Base-by-base conservation (phyloP, 345 rosid genomes). In the Carallia pectinifolia region DNA sequence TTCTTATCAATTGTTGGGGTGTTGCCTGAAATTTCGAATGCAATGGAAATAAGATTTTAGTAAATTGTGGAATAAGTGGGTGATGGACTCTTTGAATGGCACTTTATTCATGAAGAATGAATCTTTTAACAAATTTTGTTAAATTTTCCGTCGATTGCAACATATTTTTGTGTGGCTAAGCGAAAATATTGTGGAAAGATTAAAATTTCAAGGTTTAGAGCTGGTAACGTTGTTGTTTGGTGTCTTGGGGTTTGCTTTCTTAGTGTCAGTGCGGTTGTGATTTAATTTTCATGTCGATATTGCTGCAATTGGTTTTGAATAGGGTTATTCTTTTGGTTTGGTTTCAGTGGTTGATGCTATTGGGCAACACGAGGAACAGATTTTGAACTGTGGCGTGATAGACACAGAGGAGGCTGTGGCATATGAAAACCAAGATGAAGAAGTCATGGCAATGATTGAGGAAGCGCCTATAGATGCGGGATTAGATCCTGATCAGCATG, bases 361-460 rank as follows among this genome's bases (percentile, higher is more conserved):
- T 53, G 68, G 67, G 66, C 81, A 77, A 71, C 67, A 71, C 53
- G 89, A 78, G 76, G 93, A 88, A 71, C 88, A 81, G 76, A 76
- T 82, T 39, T 69, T 89, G 62, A 86, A 76, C 33, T 83, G 81
- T 70, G 85, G 76, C 52, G 62, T 79, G 80, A 81, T 89, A 4
- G 93, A 87, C 60, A 74, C 81, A 4, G 87, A 84, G 70, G 84
- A 81, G 75, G 87, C 73, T 58, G 81, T 80, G 61, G 85, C 74
- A 0, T 82, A 75, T 65, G 89, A 86, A 67, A 83, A 87, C 65
- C 85, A 76, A 53, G 90, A 83, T 66, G 92, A 86, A 64, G 91
- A 87, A 72, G 76, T 82, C 2, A 80, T 83, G 67, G 87, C 85
- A 23, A 86, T 82, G 85, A 39, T 84, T 61, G 90, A 92, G 74